Base-by-base conservation (phyloP, 441 rosid genomes). In the Kokia cookei region DNA sequence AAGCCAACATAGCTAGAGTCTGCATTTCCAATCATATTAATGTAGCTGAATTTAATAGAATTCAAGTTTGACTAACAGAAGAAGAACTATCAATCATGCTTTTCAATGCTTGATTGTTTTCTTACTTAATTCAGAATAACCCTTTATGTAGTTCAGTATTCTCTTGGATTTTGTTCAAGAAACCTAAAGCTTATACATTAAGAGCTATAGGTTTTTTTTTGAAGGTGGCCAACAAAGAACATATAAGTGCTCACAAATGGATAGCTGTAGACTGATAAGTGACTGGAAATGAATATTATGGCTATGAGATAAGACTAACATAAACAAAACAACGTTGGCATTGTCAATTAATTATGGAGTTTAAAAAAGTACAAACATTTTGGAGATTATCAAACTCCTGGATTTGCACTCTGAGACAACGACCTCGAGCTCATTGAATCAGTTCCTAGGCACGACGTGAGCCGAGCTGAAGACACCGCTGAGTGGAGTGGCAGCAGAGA, bases 331-430 rank as follows among this genome's bases (percentile, higher is more conserved):
- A 71, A 57, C 13, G 47, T 2, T 1, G 12, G 17, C 47, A 47
- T 47, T 6, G 66, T 45, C 69, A 57, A 62, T 32, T 53, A 73
- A 73, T 57, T 12, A 75, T 63, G 68, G 75, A 73, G 85, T 69
- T 3, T 72, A 82, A 84, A 47, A 94, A 87, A 86, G 80, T 80
- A 76, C 84, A 79, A 83, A 88, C 78, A 84, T 51, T 80, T 82
- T 78, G 90, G 80, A 77, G 84, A 81, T 61, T 70, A 88, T 92
- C 97, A 93, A 91, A 91, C 98, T 81, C 98, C 96, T 80, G 95
- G 97, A 78, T 89, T 87, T 47, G 97, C 97, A 89, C 87, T 85
- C 97, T 93, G 99, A 85, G 94, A 91, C 89, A 93, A 81, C 24
- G 96, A 93, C 85, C 93, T 86, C 13, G 94, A 90, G 72, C 84